Percentiles rank a stretch among this genome's conserved stretches.
phyloP scores from a whole-genome alignment of 2,329 filamentous ascomycete species.

The Botrytis cinerea region DNA sequence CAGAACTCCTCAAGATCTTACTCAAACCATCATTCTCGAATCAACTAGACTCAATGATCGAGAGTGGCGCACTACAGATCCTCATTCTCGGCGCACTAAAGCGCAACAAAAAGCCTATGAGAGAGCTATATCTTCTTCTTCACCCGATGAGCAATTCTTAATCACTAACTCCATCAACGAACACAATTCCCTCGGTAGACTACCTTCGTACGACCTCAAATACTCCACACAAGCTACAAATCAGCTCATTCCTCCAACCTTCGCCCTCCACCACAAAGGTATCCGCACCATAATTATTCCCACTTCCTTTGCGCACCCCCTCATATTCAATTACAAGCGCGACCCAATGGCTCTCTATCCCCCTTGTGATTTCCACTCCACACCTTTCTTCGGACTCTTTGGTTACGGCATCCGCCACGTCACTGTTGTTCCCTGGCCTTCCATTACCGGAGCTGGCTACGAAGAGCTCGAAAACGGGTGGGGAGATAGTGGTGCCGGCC shows the following conservation, averaged over 20 bases:
- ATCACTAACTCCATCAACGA: too few species aligned
- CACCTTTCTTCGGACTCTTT: conserved; percentile 36
- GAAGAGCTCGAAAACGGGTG: conserved; percentile 35
- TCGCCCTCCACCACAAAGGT: not conserved
- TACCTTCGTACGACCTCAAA: not conserved
- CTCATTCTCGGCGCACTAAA: not conserved
- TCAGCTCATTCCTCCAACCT: not conserved
- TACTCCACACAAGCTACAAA: not conserved
- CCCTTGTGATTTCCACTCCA: conserved; percentile 34
- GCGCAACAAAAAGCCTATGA: conserved; percentile 7
- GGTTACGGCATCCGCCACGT: conserved; percentile 31
- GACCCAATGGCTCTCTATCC: conserved; percentile 13
- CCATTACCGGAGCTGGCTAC: conserved; percentile 26
- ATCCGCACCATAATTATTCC: conserved; percentile 30
- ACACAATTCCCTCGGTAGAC: not conserved
- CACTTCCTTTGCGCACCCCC: conserved; percentile 38
- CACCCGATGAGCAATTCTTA: not conserved
- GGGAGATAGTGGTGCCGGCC: not conserved
- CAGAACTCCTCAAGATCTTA: conserved; percentile 6
- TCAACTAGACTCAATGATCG: conserved; percentile 9
- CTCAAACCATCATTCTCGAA: conserved; percentile 19
- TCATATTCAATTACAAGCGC: conserved; percentile 37
- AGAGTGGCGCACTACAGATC: conserved; percentile 10
- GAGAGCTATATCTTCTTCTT: not conserved
- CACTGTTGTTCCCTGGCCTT: conserved; percentile 28